Evolutionary conservation across 352 stramenopile genomes (phyloP), one percentile per base, ranked within the genome.

Genomic region (Globisporangium spinosum): DNA sequence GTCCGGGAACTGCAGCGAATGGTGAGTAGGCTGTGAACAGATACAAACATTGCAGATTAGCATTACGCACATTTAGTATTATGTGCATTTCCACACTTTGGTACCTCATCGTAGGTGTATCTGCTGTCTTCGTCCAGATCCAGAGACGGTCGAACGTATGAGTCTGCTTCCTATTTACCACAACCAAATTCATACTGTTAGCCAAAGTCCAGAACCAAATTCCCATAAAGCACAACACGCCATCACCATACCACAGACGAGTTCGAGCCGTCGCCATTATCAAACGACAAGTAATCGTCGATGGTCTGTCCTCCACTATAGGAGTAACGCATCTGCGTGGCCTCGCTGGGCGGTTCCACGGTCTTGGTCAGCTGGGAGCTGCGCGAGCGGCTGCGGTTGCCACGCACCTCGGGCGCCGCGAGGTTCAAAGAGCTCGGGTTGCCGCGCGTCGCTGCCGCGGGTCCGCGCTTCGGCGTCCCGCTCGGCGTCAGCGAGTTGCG

Each of bases 321-420:
- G 51, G 80, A 89, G 68, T 91, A 90, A 56, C 82, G 81, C 72
- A 82, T 74, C 45, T 77, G 72, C 69, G 73, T 82, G 27, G 72
- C 66, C 23, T 85, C 72, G 38, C 62, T 45, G 13, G 67, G 64
- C 15, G 68, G n/a, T 13, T 84, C 76, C 1, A 75, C 63, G 4
- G 70, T 79, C 59, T 76, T 79, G n/a, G 49, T 23, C 15, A 83
- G 59, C 54, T 83, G 76, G 15, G 79, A 87, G 55, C 79, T 87
- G 20, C 75, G 77, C 29, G 79, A 87, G 27, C 79, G 79, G 65
- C 77, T 85, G 15, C 79, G 79, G 59, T 87, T 74, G 15, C 79
- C 79, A 61, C 79, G 77, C 27, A 80, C 76, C 27, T 71, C 66
- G 1, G 74, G 68, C 27, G 69, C 69, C 22, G 71, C 70, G 10